Evolutionary conservation across 345 rosid species (phyloP).

Genomic region (Jatropha curcas): DNA sequence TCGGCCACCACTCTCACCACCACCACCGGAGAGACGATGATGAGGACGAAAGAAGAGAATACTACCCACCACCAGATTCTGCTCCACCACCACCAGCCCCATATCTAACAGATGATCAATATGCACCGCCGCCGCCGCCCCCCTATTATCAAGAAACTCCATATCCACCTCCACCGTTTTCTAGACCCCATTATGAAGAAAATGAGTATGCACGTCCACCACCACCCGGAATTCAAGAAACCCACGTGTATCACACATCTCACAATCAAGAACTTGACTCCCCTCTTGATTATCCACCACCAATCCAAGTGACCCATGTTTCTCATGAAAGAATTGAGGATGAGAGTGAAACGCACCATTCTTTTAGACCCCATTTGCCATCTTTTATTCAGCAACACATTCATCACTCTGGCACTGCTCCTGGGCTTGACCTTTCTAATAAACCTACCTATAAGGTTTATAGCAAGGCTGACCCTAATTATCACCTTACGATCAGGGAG

Average conservation of each 20-base stretch:
- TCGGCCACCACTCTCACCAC: conserved; percentile 39
- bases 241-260: conserved; percentile 19
- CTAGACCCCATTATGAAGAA: conserved; percentile 12
- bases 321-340: conserved; percentile 32
- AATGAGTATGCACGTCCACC: conserved; percentile 20
- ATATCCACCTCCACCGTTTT: conserved; percentile 34
- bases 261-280: conserved; percentile 18
- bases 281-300: conserved; percentile 22
- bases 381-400: conserved; percentile 37
- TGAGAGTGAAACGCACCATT: conserved; percentile 36
- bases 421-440: conserved; percentile 40
- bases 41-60: conserved; percentile 27
- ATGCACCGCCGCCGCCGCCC: conserved; percentile 25
- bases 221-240: not conserved
- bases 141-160: conserved; percentile 12
- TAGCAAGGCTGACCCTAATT: conserved; percentile 61
- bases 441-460: conserved; percentile 57
- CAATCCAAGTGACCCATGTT: conserved; percentile 47
- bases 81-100: conserved; percentile 34
- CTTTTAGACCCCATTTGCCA: conserved; percentile 39
- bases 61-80: conserved; percentile 38
- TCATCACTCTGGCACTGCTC: conserved; percentile 27
- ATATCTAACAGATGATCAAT: conserved; percentile 19
- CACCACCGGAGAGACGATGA: conserved; percentile 32
- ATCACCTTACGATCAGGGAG: conserved; percentile 55